Base-by-base conservation (phyloP, 2,329 filamentous ascomycete genomes). In the Colletotrichum paranaense region DNA sequence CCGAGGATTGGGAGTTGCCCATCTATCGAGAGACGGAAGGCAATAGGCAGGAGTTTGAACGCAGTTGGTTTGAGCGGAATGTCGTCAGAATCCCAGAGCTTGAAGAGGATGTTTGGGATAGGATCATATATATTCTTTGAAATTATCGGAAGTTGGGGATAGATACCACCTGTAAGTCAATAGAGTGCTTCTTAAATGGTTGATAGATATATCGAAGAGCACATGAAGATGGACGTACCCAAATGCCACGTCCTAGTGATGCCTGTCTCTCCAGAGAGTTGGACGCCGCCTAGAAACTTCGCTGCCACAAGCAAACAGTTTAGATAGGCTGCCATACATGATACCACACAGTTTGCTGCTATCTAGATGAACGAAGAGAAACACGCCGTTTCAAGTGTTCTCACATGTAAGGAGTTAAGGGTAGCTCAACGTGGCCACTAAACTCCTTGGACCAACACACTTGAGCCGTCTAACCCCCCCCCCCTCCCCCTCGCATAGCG, bases 121-220 rank as follows among this genome's bases (percentile, higher is more conserved):
- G 35, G 35, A 32, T 38, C 7, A 46, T 24, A 28, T 3, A 9
- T 6, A 60, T 46, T 4, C n/a, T 60, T 60, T 60, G 14, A 46
- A 11, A 1, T 11, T n/a, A 11, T 32, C 2, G 6, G 24, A 12
- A 12, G 3, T 4, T 16, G n/a, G 3, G 9, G 8, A 6, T 26
- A 6, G 1, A 24, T 8, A 6, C 5, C 11, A n/a, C 7, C 42
- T 49, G 7, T 19, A 4, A n/a, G 7, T 11, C n/a, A 49, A n/a
- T 4, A 5, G 1, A 46, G 3, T 8, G 19, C 9, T 46, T 8
- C 1, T n/a, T 46, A 0, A 8, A 1, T n/a, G 42, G 19, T 19
- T n/a, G 16, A 46, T n/a, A 19, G 19, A 11, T 3, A 19, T 8
- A 5, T 19, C n/a, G 1, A 0, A 49, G 6, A n/a, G 16, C 19